Percentiles rank a stretch among this genome's conserved stretches.
phyloP scores from a whole-genome alignment of 495 filamentous ascomycete species.

The Xylaria cubensis region DNA sequence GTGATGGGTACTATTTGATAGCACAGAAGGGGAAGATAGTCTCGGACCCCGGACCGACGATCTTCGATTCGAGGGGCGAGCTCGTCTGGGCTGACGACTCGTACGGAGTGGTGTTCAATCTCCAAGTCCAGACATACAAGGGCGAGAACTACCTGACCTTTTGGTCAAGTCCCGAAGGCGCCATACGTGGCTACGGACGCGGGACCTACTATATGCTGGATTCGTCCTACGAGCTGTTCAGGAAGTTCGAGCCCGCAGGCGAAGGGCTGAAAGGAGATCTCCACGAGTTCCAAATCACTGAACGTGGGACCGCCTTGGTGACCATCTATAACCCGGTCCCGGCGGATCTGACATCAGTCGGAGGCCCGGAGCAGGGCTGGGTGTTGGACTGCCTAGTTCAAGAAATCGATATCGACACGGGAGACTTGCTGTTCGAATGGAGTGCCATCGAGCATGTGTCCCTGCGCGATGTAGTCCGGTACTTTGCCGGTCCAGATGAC shows the following conservation, averaged over 20 bases:
- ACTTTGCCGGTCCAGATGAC: slow-evolving; percentile 27
- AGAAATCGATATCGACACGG: slow-evolving; percentile 55
- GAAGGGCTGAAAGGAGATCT: slow-evolving; percentile 26
- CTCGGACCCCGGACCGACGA: slow-evolving; percentile 29
- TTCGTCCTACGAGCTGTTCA: slow-evolving; percentile 30
- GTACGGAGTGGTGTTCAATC: slow-evolving; percentile 35
- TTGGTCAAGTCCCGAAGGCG: slow-evolving; percentile 30
- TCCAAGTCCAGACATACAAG: slow-evolving; percentile 26
- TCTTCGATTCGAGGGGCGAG: slow-evolving; percentile 49
- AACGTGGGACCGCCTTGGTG: slow-evolving; percentile 49
- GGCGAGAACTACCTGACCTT: slow-evolving; percentile 32
- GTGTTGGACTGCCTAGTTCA: slow-evolving; percentile 52
- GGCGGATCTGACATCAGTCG: slow-evolving; percentile 44
- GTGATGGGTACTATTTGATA: slow-evolving; percentile 50
- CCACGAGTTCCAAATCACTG: slow-evolving; percentile 39
- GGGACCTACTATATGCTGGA: slow-evolving; percentile 35
- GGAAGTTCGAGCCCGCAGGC: slow-evolving; percentile 27
- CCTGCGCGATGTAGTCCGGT: slow-evolving; percentile 25
- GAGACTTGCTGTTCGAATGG: slow-evolving; percentile 50
- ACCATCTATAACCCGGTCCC: slow-evolving; percentile 46
- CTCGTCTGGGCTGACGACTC: slow-evolving; percentile 48
- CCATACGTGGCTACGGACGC: slow-evolving; percentile 24
- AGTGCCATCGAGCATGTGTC: slow-evolving; percentile 17
- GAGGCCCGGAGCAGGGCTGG: slow-evolving; percentile 49
- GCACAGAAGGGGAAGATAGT: slow-evolving; percentile 45